A percentile compares a stretch with the other conserved stretches of the same genome.
phyloP scores from a whole-genome alignment of 1,284 basidiomycete species.

The Trichosporon sp. region DNA sequence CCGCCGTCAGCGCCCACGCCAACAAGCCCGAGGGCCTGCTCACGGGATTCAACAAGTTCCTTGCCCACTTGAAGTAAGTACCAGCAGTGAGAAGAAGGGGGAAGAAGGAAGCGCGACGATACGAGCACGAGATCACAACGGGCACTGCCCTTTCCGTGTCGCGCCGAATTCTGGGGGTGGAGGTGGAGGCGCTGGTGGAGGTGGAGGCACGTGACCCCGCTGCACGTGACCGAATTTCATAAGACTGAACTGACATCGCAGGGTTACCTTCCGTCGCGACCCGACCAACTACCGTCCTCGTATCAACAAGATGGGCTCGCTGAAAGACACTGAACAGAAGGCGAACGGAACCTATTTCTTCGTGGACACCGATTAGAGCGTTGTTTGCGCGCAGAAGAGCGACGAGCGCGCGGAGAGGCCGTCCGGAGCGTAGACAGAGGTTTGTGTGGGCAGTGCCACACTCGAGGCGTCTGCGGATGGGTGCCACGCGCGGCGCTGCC shows the following conservation, averaged over 20 bases:
- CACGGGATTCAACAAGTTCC: constrained; percentile 59
- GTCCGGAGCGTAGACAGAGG: no score
- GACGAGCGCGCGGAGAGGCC: no score
- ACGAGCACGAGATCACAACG: no score
- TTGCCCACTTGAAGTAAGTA: constrained; percentile 40
- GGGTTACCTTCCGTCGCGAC: constrained; percentile 61
- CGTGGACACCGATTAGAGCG: constrained; percentile 35
- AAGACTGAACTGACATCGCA: neutral
- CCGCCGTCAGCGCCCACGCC: constrained; percentile 74
- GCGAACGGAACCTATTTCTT: constrained; percentile 41
- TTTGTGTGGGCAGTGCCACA: no score
- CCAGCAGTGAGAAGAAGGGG: neutral
- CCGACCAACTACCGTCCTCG: constrained; percentile 85
- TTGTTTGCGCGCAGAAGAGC: neutral
- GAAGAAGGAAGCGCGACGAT: neutral
- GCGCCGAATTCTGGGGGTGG: neutral
- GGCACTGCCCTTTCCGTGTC: no score
- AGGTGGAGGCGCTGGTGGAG: neutral
- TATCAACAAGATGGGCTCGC: constrained; percentile 88
- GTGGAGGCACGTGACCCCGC: no score
- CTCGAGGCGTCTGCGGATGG: no score
- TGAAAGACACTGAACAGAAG: constrained; percentile 74
- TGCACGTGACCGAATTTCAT: no score
- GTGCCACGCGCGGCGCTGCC: no score
- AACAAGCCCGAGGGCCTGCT: constrained; percentile 54